phyloP scores from a whole-genome alignment of 1,284 basidiomycete genomes.

The Athelia psychrophila region DNA sequence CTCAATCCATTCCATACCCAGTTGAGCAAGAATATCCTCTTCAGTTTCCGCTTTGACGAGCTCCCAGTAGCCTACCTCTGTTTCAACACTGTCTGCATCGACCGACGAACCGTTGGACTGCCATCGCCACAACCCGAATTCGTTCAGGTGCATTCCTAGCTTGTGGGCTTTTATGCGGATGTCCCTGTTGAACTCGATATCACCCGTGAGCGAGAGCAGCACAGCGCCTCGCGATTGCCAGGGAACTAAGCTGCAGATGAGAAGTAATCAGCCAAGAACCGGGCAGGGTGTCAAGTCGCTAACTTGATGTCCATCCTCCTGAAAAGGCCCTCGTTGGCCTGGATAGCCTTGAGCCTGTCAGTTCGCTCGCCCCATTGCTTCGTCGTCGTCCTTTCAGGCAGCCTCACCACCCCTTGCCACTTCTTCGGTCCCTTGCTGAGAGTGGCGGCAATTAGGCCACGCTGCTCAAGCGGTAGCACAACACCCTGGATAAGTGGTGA shows the following conservation, averaged over 20 bases:
- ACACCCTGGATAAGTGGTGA: conserved; percentile 32
- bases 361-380: conserved; percentile 19
- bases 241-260: conserved; percentile 41
- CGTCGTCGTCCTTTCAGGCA: conserved; percentile 32
- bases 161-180: conserved; percentile 37
- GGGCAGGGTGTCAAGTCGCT: conserved; percentile 16
- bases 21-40: conserved; percentile 38
- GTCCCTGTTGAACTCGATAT: conserved; percentile 39
- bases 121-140: conserved; percentile 60
- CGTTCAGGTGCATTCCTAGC: conserved; percentile 46
- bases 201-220: conserved; percentile 51
- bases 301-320: conserved; percentile 41
- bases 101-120: conserved; percentile 11
- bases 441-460: conserved; percentile 39
- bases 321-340: conserved; percentile 33
- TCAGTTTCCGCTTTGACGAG: conserved; percentile 40
- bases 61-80: conserved; percentile 37
- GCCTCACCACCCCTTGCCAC: conserved; percentile 48
- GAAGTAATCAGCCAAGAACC: neutral
- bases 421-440: conserved; percentile 25
- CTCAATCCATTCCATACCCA: conserved; percentile 41
- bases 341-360: conserved; percentile 28
- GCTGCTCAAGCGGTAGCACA: conserved; percentile 34
- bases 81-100: conserved; percentile 1
- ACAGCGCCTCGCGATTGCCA: conserved; percentile 46